phyloP scores from a whole-genome alignment of 768 basidiomycete genomes.

The Mrakia frigida region DNA sequence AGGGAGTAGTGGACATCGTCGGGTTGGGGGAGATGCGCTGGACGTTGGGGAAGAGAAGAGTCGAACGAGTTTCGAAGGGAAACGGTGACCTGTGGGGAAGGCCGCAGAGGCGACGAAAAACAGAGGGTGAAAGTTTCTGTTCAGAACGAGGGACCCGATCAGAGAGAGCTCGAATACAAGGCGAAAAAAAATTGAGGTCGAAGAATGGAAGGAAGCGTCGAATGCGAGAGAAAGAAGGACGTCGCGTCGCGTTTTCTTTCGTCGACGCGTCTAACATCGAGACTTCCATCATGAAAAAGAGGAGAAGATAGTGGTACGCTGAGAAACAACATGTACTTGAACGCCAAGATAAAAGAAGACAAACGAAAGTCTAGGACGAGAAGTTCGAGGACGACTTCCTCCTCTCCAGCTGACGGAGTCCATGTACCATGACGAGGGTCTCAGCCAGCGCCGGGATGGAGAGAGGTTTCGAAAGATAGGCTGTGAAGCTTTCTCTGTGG shows the following conservation, averaged over 20 bases:
- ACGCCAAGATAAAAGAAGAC: no score
- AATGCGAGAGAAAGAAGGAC: no score
- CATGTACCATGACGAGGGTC: neutral
- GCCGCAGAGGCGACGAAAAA: neutral
- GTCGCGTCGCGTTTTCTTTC: no score
- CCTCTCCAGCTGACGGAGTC: neutral
- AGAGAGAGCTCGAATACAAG: neutral
- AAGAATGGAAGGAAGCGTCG: no score
- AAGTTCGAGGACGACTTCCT: neutral
- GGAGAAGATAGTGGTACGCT: no score
- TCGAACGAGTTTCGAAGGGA: neutral
- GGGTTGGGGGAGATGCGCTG: neutral
- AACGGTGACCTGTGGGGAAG: neutral
- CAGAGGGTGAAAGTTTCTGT: neutral
- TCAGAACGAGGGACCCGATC: no score
- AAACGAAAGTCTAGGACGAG: no score
- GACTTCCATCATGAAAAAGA: no score
- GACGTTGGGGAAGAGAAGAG: neutral
- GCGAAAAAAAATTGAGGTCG: no score
- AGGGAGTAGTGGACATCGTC: neutral
- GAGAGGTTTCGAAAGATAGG: slow-evolving; percentile 1
- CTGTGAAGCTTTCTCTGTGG: neutral
- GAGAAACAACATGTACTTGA: no score
- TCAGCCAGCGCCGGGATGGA: neutral
- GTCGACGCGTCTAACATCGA: no score